A percentile compares a stretch with the other conserved stretches of the same genome.
phyloP scores from a whole-genome alignment of 768 basidiomycete species.

The Lentinula sp. region DNA sequence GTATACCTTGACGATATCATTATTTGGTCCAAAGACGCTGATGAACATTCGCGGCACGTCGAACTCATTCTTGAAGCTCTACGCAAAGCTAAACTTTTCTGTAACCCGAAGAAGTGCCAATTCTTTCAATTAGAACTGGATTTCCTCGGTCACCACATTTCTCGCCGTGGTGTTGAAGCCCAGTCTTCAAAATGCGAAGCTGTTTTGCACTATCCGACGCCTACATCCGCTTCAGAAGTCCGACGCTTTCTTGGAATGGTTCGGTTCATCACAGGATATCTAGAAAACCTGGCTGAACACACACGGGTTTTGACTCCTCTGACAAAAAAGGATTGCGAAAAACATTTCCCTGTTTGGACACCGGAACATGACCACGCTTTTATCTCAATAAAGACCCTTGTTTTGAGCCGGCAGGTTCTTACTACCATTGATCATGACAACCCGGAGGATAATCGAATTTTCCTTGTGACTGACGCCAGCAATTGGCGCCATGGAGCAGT shows the following conservation, averaged over 20 bases:
- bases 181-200: slow-evolving; percentile 12
- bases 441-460: slow-evolving; percentile 18
- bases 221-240: slow-evolving; percentile 9
- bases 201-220: slow-evolving; percentile 17
- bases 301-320: slow-evolving; percentile 13
- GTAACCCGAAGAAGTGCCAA: slow-evolving; percentile 16
- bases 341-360: slow-evolving; percentile 16
- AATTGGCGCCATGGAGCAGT: slow-evolving; percentile 20
- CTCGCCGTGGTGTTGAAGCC: slow-evolving; percentile 14
- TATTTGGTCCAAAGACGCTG: slow-evolving; percentile 18
- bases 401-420: slow-evolving; percentile 18
- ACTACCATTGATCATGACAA: slow-evolving; percentile 26
- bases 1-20: slow-evolving; percentile 29
- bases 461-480: slow-evolving; percentile 22
- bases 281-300: slow-evolving; percentile 10
- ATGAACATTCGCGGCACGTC: slow-evolving; percentile 17
- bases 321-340: slow-evolving; percentile 13
- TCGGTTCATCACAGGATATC: slow-evolving; percentile 12
- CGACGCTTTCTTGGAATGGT: slow-evolving; percentile 18
- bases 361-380: slow-evolving; percentile 18
- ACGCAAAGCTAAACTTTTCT: slow-evolving; percentile 9
- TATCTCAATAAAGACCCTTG: slow-evolving; percentile 20
- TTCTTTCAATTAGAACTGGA: slow-evolving; percentile 1
- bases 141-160: slow-evolving; percentile 20
- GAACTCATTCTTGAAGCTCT: slow-evolving; percentile 11